phyloP scores from a whole-genome alignment of 1,139 yeast genomes.

The Pneumocystis sp. region DNA sequence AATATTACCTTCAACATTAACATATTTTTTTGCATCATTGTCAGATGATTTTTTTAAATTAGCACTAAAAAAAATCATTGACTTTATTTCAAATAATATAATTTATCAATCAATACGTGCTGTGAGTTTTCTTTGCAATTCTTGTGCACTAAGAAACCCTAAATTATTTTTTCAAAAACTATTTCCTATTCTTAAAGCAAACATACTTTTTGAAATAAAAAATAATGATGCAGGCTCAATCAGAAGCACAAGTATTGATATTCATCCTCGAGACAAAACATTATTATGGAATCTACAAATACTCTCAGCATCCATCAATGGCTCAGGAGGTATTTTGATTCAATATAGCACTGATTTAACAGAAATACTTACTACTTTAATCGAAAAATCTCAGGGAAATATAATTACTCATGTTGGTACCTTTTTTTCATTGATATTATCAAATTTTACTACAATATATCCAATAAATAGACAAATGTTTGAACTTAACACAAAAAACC shows the following conservation, averaged over 20 bases:
- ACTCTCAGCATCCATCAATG: neutral
- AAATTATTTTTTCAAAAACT: constrained; percentile 32
- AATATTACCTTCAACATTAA: constrained; percentile 50
- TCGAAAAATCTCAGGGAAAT: constrained; percentile 57
- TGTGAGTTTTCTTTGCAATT: constrained; percentile 56
- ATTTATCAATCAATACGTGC: constrained; percentile 53
- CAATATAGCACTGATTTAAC: constrained; percentile 34
- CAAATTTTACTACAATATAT: constrained; percentile 40
- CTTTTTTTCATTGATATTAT: constrained; percentile 47
- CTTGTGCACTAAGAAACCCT: constrained; percentile 51
- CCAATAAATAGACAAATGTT: constrained; percentile 13
- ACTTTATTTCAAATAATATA: constrained; percentile 46
- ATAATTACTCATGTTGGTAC: constrained; percentile 29
- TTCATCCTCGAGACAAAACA: constrained; percentile 63
- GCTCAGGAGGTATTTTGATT: constrained; percentile 30
- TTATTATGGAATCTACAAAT: constrained; percentile 52
- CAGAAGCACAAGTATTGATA: constrained; percentile 46
- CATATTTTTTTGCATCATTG: constrained; percentile 51
- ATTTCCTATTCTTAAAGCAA: constrained; percentile 34
- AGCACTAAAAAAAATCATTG: constrained; percentile 39
- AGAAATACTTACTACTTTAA: constrained; percentile 37
- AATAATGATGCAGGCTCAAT: constrained; percentile 75
- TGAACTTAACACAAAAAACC: constrained; percentile 8
- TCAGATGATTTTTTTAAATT: constrained; percentile 46
- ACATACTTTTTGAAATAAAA: constrained; percentile 53